These are phyloP conservation scores for Silene noctiflora DNA, from an alignment of 179 eudicot genomes.

Conservation along the genomic window DNA sequence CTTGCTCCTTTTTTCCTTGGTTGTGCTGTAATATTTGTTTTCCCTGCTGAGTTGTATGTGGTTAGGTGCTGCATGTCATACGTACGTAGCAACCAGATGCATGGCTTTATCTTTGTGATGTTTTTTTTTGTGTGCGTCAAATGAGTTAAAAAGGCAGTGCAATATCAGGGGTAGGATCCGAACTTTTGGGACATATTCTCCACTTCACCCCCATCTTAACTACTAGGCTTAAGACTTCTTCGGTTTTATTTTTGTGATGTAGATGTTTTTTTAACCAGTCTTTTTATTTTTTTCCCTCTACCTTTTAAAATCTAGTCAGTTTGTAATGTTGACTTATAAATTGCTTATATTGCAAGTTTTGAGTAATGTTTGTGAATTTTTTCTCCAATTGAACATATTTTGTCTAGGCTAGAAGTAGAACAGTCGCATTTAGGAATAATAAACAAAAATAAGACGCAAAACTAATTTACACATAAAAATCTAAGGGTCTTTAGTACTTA, in stretches of 20 bases:
- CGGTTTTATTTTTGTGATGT: too few species aligned
- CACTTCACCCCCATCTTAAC: too few species aligned
- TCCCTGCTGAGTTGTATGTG: conserved; percentile 6
- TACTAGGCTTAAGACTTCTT: too few species aligned
- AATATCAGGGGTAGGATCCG: too few species aligned
- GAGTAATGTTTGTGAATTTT: neutral
- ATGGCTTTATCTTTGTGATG: conserved; percentile 2
- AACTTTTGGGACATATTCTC: too few species aligned
- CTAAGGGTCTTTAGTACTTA: too few species aligned
- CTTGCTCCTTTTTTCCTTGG: neutral
- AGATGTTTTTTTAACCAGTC: neutral
- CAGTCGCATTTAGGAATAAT: neutral
- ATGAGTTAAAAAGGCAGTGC: too few species aligned
- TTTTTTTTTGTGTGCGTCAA: neutral
- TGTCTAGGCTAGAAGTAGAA: conserved; percentile 1
- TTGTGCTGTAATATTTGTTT: conserved; percentile 1
- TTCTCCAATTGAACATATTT: neutral
- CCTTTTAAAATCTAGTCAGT: conserved; percentile 1
- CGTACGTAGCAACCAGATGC: conserved; percentile 6
- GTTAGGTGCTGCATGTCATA: neutral
- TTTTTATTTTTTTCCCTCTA: neutral
- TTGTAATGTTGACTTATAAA: conserved; percentile 26
- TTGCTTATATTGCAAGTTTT: conserved; percentile 15
- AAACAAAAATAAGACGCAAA: neutral
- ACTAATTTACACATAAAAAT: neutral